Base-by-base conservation (phyloP, 352 stramenopile genomes). In the Pythium guiyangense region DNA sequence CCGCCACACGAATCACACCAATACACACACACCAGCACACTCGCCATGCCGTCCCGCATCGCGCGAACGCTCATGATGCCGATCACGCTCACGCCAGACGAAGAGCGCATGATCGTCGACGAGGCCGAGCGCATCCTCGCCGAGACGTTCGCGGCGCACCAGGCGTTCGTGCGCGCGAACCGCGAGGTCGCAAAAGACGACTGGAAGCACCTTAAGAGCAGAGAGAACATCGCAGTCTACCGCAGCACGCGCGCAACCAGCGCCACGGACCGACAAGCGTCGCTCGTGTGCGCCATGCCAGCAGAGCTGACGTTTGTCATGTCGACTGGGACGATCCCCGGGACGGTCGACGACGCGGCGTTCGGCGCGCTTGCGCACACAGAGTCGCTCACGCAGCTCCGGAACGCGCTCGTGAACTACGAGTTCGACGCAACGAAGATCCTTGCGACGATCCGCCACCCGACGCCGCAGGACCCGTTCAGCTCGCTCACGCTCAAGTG, bases 401-500 rank as follows among this genome's bases (percentile, higher is more conserved):
- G 73, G 4, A 49, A 77, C 52, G 64, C 63, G 37, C 45, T 79
- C 14, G 53, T 57, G n/a, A 44, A 51, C n/a, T 67, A 70, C 42
- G 64, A 75, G 39, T 66, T 71, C 22, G 74, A 79, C 14, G 65
- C 64, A 45, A 55, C 62, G 17, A 69, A 64, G n/a, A 54, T 81
- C 52, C 48, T 84, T 0, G 53, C 66, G 17, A 70, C 66, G 15
- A 62, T 84, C 26, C 59, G 49, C 11, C 43, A 47, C 25, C 74
- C 69, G 26, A 84, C 66, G 2, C 35, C 52, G 0, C 48, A 73
- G 11, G 65, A 78, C 25, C 74, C 74, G 12, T 78, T 79, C 53
- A 55, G 62, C 18, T 82, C 70, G 39, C 48, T 77, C 6, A 64
- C 63, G 26, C 34, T 84, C 43, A 84, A 84, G 47, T 84, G 74